phyloP scores from a whole-genome alignment of 164 flowering plant genomes.

The Vitis vinifera region DNA sequence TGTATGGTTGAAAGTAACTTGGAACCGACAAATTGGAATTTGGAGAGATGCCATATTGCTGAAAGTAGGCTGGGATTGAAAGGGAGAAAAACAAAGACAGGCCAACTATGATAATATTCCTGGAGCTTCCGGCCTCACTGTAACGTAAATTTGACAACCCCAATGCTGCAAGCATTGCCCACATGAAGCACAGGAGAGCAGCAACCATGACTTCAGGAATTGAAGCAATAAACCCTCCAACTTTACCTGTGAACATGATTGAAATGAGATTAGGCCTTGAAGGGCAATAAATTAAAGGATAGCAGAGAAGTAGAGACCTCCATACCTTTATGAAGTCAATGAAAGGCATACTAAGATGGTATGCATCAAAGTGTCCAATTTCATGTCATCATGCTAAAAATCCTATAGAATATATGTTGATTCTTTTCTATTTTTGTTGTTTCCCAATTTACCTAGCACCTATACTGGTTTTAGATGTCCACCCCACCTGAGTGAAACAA shows the following conservation, averaged over 20 bases:
- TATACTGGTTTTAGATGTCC: too few species aligned
- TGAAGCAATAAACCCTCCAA: conserved; percentile 96
- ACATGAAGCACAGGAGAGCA: conserved; percentile 93
- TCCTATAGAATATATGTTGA: too few species aligned
- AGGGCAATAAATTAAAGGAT: too few species aligned
- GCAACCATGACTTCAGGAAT: conserved; percentile 96
- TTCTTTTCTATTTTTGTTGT: too few species aligned
- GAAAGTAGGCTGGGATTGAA: conserved; percentile 93
- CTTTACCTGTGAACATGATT: conserved; percentile 67
- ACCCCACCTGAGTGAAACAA: too few species aligned
- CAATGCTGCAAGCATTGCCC: conserved; percentile 98
- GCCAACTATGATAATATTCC: conserved; percentile 95
- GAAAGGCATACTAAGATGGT: too few species aligned
- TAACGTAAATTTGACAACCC: conserved; percentile 94
- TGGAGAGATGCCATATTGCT: conserved; percentile 88
- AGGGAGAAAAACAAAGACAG: conserved; percentile 86
- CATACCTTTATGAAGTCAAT: too few species aligned
- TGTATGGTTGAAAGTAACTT: conserved; percentile 90
- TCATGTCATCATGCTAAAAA: too few species aligned
- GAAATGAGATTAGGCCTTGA: not conserved
- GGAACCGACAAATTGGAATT: conserved; percentile 78
- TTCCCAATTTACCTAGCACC: too few species aligned
- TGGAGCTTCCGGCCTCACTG: conserved; percentile 98
- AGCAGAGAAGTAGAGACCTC: too few species aligned
- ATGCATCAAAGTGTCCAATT: too few species aligned